Evolutionary conservation across 495 filamentous ascomycete species (phyloP).

Genomic region (Aspergillus wentii): DNA sequence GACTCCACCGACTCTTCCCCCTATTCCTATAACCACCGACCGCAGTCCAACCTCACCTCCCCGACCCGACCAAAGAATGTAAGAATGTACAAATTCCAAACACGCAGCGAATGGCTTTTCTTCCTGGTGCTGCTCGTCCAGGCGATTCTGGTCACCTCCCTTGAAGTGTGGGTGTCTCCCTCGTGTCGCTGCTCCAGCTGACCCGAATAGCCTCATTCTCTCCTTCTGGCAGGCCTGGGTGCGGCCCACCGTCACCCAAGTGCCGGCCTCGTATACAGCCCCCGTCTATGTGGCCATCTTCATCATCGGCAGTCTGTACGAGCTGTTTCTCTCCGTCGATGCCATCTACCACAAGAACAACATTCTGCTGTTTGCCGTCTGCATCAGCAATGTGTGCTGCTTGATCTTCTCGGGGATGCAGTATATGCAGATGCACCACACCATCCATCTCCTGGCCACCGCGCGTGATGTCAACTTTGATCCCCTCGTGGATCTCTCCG

Average conservation of each 20-base stretch:
- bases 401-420: constrained; percentile 14
- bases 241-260: constrained; percentile 10
- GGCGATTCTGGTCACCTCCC: neutral
- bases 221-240: constrained; percentile 17
- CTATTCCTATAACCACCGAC: too few species aligned
- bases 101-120: neutral
- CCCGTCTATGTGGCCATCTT: constrained; percentile 15
- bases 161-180: neutral
- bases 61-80: too few species aligned
- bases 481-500: constrained; percentile 9
- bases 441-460: neutral
- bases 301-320: constrained; percentile 15
- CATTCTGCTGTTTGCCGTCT: constrained; percentile 19
- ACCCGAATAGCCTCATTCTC: constrained; percentile 12
- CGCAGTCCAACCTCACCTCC: too few species aligned
- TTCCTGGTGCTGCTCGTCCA: neutral
- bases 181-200: neutral
- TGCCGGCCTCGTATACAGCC: constrained; percentile 10
- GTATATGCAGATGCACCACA: constrained; percentile 4
- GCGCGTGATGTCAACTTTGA: constrained; percentile 1
- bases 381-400: constrained; percentile 14
- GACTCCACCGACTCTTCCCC: too few species aligned
- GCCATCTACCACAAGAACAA: constrained; percentile 18
- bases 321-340: constrained; percentile 11
- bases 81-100: neutral